These are phyloP conservation scores for Mycena polygramma DNA, from an alignment of 768 basidiomycete genomes.

Conservation along the genomic window DNA sequence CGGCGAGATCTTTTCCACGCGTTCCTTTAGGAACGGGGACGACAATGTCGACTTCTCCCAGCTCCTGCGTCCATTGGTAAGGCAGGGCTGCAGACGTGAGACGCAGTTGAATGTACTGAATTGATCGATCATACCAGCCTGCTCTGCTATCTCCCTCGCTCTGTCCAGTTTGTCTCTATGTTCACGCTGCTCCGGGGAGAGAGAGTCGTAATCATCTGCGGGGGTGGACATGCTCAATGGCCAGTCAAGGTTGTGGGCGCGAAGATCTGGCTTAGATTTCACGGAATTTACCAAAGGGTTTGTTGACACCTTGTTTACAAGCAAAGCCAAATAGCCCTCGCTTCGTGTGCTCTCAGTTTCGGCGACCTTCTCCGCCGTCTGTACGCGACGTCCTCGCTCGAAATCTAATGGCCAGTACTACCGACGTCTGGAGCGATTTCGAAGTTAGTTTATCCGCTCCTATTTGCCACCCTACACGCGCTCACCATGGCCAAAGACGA, in stretches of 20 bases:
- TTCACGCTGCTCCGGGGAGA: slow-evolving; percentile 83
- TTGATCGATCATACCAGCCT: slow-evolving; percentile 74
- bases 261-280: too few species aligned
- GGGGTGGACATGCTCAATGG: slow-evolving; percentile 39
- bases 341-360: slow-evolving; percentile 27
- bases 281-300: too few species aligned
- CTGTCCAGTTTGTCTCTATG: slow-evolving; percentile 76
- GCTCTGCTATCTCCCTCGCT: slow-evolving; percentile 81
- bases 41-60: slow-evolving; percentile 87
- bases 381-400: slow-evolving; percentile 10
- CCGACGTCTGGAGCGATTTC: slow-evolving; percentile 76
- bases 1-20: slow-evolving; percentile 77
- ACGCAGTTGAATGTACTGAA: slow-evolving; percentile 38
- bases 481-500: slow-evolving; percentile 57
- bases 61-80: slow-evolving; percentile 91
- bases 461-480: slow-evolving; percentile 33
- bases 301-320: background rate
- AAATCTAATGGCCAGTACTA: slow-evolving; percentile 68
- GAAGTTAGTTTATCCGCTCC: slow-evolving; percentile 62
- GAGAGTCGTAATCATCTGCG: slow-evolving; percentile 77
- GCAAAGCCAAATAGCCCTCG: slow-evolving; percentile 1
- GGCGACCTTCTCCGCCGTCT: slow-evolving; percentile 1
- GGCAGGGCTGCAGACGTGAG: slow-evolving; percentile 74
- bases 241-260: background rate
- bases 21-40: slow-evolving; percentile 92